Base-by-base conservation (phyloP, 1,284 basidiomycete species). In the Serendipita sp. region DNA sequence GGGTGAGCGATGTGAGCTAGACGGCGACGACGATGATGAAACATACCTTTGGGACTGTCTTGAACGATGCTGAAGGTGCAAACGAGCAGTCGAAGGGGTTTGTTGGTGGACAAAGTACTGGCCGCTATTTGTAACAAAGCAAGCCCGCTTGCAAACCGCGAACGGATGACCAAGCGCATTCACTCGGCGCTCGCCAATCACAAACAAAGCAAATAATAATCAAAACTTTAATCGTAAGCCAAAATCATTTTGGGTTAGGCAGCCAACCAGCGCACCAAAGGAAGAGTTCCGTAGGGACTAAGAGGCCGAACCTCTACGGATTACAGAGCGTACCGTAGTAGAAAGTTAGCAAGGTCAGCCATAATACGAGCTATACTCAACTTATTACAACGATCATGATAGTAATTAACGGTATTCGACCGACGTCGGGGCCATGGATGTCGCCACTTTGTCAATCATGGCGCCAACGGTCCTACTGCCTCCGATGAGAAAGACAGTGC, bases 391-490 rank as follows among this genome's bases (percentile, higher is more conserved):
- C 29, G 17, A 30, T 49, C 47, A 22, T 30, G 29, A n/a, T 30
- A 10, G 17, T 15, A 6, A 8, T 8, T 6, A 49, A 49, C 12
- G 32, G 29, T 6, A 49, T 29, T 29, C 45, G 22, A 22, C 22
- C 22, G 22, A 22, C 22, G 22, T 22, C 22, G 22, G 22, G 22
- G 22, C 22, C 22, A 22, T 44, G 43, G 43, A 44, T 8, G 29
- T 26, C 53, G 53, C 53, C 5, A 6, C 17, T 49, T 49, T 30
- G n/a, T 15, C 5, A 30, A 49, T 35, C 34, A 35, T 26, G 12
- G 45, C 71, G 64, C 62, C 71, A 49, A 64, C 71, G 62, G 53
- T 69, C 64, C 53, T 70, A 67, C 66, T 73, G 5, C 67, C 68
- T n/a, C 63, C 65, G 3, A 60, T 68, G 38, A 66, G 64, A 49